A percentile compares a stretch with the other conserved stretches of the same genome.
phyloP scores from a whole-genome alignment of 257 asterid species.

The Anisodus tanguticus region DNA sequence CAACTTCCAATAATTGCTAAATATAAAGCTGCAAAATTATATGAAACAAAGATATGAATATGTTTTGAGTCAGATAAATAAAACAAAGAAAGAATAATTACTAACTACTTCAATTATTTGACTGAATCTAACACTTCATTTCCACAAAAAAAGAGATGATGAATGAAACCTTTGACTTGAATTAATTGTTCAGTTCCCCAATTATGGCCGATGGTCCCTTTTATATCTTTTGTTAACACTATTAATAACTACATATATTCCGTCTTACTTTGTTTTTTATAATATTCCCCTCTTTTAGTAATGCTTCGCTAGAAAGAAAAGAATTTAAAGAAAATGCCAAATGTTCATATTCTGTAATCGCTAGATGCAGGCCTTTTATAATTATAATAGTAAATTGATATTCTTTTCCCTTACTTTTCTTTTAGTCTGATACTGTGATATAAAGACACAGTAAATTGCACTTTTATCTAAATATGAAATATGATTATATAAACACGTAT shows the following conservation, averaged over 20 bases:
- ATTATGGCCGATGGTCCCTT: background rate
- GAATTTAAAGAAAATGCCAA: conserved; percentile 3
- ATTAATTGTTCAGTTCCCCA: background rate
- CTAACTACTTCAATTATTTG: background rate
- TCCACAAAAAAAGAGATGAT: background rate
- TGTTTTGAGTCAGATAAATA: background rate
- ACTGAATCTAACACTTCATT: background rate
- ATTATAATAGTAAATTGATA: background rate
- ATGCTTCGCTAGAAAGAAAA: conserved; percentile 20
- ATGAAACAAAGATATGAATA: background rate
- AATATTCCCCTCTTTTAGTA: too few relatives aligned
- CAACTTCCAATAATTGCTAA: background rate
- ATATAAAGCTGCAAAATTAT: background rate
- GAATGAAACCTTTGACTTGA: background rate
- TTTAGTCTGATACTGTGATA: background rate
- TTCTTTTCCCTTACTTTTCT: background rate
- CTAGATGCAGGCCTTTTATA: conserved; percentile 4
- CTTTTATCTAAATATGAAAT: too few relatives aligned
- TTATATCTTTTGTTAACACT: background rate
- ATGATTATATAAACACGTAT: background rate
- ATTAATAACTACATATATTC: background rate
- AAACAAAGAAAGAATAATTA: background rate
- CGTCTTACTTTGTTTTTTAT: background rate
- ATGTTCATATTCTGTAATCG: background rate
- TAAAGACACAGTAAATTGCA: too few relatives aligned